Base-by-base conservation (phyloP, 139 green algal species). In the Closterium sp. region DNA sequence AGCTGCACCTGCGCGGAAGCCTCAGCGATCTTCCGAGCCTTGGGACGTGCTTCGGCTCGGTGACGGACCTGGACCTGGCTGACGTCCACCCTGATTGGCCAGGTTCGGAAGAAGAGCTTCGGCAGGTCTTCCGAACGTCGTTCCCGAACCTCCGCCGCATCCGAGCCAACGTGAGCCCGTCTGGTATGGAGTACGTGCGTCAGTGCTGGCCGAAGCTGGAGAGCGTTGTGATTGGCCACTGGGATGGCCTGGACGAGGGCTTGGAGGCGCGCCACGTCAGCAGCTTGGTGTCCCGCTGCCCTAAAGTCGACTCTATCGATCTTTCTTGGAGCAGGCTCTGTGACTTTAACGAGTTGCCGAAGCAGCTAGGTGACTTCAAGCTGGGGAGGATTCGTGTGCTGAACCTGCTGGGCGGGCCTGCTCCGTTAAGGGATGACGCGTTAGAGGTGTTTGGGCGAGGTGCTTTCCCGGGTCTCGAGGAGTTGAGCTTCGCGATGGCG, bases 51-150 rank as follows among this genome's bases (percentile, higher is more conserved):
- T 91, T 91, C 83, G 34, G 28, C 33, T 91, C 88, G 25, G 88
- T 91, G n/a, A 91, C 88, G 34, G 88, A 91, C 83, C 88, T 91
- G 34, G 88, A 91, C 88, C 88, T 91, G 25, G 66, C 88, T 34
- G 88, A 91, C 21, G 88, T 91, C 38, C 43, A 91, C 83, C 88
- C 88, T 31, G 88, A 38, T 30, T 91, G 88, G 88, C 34, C 43
- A 86, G 88, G 88, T 30, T 88, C 36, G 25, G 88, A 91, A 31
- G 88, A 88, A 32, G 88, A 91, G 21, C 88, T 91, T 90, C 43
- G 88, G 25, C 34, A 87, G 31, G 28, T 91, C 28, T 91, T 91
- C 38, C 83, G 33, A 31, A 87, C 88, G 34, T 86, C 88, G 34
- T 91, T 91, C 33, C 88, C 88, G 83, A 86, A 91, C 83, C 64